These are phyloP conservation scores for Lentinula lateritia DNA, from an alignment of 768 basidiomycete genomes.

Conservation along the genomic window DNA sequence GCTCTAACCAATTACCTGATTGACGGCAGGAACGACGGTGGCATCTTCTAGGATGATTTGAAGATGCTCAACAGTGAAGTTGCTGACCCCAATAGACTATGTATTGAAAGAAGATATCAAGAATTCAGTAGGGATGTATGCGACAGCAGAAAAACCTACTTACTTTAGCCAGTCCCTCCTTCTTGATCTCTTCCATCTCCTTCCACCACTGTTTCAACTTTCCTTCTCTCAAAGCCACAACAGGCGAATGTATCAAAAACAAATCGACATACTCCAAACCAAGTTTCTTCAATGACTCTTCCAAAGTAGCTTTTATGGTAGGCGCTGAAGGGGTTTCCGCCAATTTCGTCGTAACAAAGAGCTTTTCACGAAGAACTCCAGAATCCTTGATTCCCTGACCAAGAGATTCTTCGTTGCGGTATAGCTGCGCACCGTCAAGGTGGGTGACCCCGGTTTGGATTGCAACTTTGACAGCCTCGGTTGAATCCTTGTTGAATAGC, in stretches of 20 bases:
- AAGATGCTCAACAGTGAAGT: conserved; percentile 32
- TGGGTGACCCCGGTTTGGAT: conserved; percentile 50
- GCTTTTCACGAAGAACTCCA: conserved; percentile 27
- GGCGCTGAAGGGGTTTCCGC: conserved; percentile 24
- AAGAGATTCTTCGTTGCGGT: conserved; percentile 9
- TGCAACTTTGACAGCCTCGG: conserved; percentile 34
- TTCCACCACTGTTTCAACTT: conserved; percentile 35
- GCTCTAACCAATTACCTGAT: conserved; percentile 17
- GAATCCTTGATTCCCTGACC: conserved; percentile 16
- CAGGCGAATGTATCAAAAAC: conserved; percentile 34
- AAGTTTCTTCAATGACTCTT: conserved; percentile 22
- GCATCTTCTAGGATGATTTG: conserved; percentile 16
- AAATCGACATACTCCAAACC: conserved; percentile 30
- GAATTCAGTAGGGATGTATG: too few relatives aligned
- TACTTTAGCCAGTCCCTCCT: conserved; percentile 28
- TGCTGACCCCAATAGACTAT: conserved; percentile 32
- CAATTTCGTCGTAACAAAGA: conserved; percentile 43
- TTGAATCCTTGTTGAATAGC: conserved; percentile 37
- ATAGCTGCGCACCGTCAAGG: conserved; percentile 37
- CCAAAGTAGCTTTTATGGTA: conserved; percentile 21
- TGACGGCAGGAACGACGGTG: conserved; percentile 22
- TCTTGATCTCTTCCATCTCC: conserved; percentile 33
- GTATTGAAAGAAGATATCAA: too few relatives aligned
- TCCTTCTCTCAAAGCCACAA: conserved; percentile 5
- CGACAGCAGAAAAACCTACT: background rate